Evolutionary conservation across 805 yeast genomes (phyloP).

Genomic region (Wickerhamiella galacta): DNA sequence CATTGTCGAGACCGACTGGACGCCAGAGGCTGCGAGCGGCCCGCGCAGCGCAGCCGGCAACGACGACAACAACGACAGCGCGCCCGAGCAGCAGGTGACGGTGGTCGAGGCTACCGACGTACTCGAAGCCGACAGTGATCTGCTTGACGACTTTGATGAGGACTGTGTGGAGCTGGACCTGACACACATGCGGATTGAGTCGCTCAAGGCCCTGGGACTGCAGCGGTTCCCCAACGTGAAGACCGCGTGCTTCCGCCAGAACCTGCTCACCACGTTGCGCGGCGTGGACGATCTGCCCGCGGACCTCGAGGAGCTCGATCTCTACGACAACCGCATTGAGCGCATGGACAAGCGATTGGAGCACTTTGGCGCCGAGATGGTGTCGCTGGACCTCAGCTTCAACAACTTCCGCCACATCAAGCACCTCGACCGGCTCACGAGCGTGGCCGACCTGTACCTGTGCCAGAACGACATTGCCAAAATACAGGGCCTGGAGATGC

Average conservation of each 20-base stretch:
- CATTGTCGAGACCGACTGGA: not conserved
- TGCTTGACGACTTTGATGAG: slow-evolving; percentile 30
- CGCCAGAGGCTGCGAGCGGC: too few species aligned
- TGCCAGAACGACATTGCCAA: slow-evolving; percentile 74
- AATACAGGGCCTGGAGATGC: slow-evolving; percentile 47
- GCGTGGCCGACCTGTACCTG: slow-evolving; percentile 56
- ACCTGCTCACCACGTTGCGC: slow-evolving; percentile 55
- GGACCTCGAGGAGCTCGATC: slow-evolving; percentile 58
- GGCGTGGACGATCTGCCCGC: slow-evolving; percentile 47
- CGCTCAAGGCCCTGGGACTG: slow-evolving; percentile 33
- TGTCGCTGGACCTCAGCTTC: slow-evolving; percentile 65
- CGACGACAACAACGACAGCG: not conserved
- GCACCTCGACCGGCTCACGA: slow-evolving; percentile 45
- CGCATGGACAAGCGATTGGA: slow-evolving; percentile 55
- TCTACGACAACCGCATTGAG: slow-evolving; percentile 80
- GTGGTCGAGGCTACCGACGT: slow-evolving; percentile 20
- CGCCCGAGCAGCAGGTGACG: slow-evolving; percentile 1
- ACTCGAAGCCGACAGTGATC: slow-evolving; percentile 42
- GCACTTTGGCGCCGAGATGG: slow-evolving; percentile 31
- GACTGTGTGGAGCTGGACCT: slow-evolving; percentile 39
- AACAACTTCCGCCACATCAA: slow-evolving; percentile 77
- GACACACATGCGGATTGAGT: slow-evolving; percentile 38
- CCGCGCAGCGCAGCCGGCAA: not conserved
- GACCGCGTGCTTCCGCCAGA: slow-evolving; percentile 62
- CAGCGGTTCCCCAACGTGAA: slow-evolving; percentile 35